A percentile compares a stretch with the other conserved stretches of the same genome.
phyloP scores from a whole-genome alignment of 23 red algal species.

The Gracilaria caudata region DNA sequence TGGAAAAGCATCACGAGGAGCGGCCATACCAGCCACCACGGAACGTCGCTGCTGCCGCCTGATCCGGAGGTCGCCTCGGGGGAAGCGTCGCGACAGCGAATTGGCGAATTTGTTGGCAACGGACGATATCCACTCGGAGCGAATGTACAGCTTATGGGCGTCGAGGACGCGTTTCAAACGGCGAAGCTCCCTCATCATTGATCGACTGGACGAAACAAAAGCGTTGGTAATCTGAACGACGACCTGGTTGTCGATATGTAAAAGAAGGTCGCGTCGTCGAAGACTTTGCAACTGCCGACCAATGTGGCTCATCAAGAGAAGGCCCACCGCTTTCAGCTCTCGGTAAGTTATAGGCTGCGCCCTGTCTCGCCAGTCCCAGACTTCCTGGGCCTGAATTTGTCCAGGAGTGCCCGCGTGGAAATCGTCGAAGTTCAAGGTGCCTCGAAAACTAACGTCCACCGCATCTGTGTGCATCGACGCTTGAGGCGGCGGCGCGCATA shows the following conservation, averaged over 20 bases:
- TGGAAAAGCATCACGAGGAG: neutral
- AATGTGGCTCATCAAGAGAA: neutral
- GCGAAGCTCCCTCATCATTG: conserved; percentile 28
- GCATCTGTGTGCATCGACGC: conserved; percentile 35
- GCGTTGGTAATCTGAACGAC: conserved; percentile 18
- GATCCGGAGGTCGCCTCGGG: conserved; percentile 6
- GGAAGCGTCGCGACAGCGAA: conserved; percentile 6
- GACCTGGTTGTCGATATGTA: conserved; percentile 36
- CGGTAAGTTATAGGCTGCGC: conserved; percentile 28
- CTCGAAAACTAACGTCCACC: conserved; percentile 24
- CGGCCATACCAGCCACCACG: neutral
- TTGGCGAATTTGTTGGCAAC: conserved; percentile 31
- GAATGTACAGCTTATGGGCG: neutral
- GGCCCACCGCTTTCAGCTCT: neutral
- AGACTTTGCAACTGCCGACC: neutral
- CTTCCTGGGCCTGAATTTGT: neutral
- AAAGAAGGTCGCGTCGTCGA: neutral
- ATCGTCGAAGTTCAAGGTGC: conserved; percentile 4
- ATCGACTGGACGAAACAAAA: neutral
- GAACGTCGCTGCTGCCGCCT: neutral
- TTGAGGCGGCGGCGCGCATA: neutral
- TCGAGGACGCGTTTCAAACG: neutral
- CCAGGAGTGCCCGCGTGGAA: neutral
- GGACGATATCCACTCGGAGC: neutral
- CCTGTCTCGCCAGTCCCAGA: neutral